Evolutionary conservation across 2,329 filamentous ascomycete species (phyloP), one percentile per base, ranked within the genome.

Genomic region (Chaetomium olivaceum): DNA sequence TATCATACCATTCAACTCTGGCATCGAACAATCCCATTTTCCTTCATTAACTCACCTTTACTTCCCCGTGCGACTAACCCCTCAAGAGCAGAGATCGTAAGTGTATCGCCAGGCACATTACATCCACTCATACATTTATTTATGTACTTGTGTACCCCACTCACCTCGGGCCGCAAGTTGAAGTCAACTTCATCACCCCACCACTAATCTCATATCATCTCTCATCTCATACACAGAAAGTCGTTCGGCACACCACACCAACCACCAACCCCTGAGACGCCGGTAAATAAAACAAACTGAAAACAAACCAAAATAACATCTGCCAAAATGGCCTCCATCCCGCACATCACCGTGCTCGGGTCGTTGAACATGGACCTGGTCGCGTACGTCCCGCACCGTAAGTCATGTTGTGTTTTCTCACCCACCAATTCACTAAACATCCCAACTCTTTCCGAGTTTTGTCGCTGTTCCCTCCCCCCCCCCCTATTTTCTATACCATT

Each of bases 361-460:
- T 98, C 94, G 39, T 88, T 99, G 67, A 98, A 98, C 80, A 91
- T 92, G 76, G 94, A 99, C 80, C 89, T 98, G 69, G 91, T 97
- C 69, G 93, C 92, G 50, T 89, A 92, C 73, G 95, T 95, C 39
- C 83, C 91, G 5, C 91, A 94, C 69, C 87, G 60, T 62, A 39
- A 9, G 60, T 50, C 6, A 25, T n/a, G 6, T 8, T 8, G 16
- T n/a, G 6, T 33, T 29, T 11, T 14, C 11, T 25, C 23, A 11
- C n/a, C n/a, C n/a, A n/a, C n/a, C n/a, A n/a, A n/a, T n/a, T n/a
- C n/a, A n/a, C n/a, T n/a, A n/a, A n/a, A n/a, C n/a, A n/a, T n/a
- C n/a, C n/a, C n/a, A n/a, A n/a, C n/a, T n/a, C n/a, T n/a, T n/a
- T n/a, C n/a, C n/a, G n/a, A n/a, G n/a, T n/a, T n/a, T n/a, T n/a